Evolutionary conservation across 805 yeast species (phyloP), one percentile per base, ranked within the genome.

Genomic region (Suhomyces vadensis): DNA sequence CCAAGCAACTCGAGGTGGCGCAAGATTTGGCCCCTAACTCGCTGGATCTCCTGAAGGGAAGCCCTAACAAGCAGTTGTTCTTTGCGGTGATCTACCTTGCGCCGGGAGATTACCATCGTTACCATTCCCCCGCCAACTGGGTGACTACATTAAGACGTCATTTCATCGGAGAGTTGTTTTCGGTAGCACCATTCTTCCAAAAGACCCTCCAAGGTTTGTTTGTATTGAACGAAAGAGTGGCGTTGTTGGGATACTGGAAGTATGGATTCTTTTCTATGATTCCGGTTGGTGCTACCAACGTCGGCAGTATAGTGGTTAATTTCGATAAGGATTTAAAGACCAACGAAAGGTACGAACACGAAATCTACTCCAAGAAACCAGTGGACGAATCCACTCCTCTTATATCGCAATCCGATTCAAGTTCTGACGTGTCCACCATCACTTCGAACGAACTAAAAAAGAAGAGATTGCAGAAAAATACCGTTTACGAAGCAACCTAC

Each of bases 201-300:
- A 80, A 79, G 51, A 82, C 95, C 19, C 77, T 94, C 46, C 84
- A 85, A 42, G 92, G 94, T 31, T 76, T 94, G 51, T 94, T 94
- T 62, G 87, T 92, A 3, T 71, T 94, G 54, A 94, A 94, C 62
- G 99, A 94, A 67, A 78, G 99, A 55, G 99, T 94, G 3, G 95
- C 99, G 0, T 69, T 94, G 39, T 75, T 94, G 44, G 99, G 99
- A 1, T 83, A 88, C 57, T 94, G 99, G 99, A 87, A 86, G 61
- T 78, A 94, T 62, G 99, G 99, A 0, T 94, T 94, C 57, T 94
- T 94, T 70, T 85, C 95, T 52, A 94, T 94, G 99, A 92, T 96
- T 0, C 97, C 99, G 0, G 99, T 94, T 9, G 99, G 99, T 10
- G 99, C 99, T 19, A 94, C 99, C 2, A 94, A 94, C 67, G 99